phyloP scores from a whole-genome alignment of 2,329 filamentous ascomycete genomes.

The Colletotrichum falcatum region DNA sequence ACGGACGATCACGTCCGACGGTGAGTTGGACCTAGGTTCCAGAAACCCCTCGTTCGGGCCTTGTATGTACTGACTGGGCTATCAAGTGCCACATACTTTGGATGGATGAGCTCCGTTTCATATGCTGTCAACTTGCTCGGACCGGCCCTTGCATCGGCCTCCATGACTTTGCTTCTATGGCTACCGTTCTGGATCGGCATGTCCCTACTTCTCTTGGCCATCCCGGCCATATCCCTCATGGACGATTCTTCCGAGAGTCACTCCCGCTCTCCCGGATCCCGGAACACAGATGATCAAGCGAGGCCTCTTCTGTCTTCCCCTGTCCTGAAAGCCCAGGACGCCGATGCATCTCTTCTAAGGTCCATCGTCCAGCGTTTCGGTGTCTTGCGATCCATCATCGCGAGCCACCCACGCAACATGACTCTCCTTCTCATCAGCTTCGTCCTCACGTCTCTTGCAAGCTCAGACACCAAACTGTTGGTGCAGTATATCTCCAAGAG shows the following conservation, averaged over 20 bases:
- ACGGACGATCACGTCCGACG: slow-evolving; percentile 57
- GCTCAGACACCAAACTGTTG: slow-evolving; percentile 63
- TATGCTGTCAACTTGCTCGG: slow-evolving; percentile 61
- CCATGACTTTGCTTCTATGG: slow-evolving; percentile 58
- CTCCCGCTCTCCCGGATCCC: not conserved
- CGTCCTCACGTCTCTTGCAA: slow-evolving; percentile 61
- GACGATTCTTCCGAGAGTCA: not conserved
- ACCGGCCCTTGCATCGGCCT: slow-evolving; percentile 58
- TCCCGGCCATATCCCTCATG: slow-evolving; percentile 46
- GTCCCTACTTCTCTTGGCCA: slow-evolving; percentile 50
- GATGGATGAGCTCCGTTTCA: slow-evolving; percentile 62
- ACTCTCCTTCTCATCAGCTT: slow-evolving; percentile 58
- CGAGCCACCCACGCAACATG: slow-evolving; percentile 56
- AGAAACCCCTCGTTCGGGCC: not conserved
- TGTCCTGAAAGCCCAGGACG: slow-evolving; percentile 51
- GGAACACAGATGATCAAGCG: slow-evolving; percentile 48
- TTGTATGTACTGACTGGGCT: not conserved
- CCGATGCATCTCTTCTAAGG: slow-evolving; percentile 20
- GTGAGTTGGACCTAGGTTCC: slow-evolving; percentile 30
- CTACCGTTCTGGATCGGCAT: slow-evolving; percentile 58
- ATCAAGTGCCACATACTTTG: slow-evolving; percentile 60
- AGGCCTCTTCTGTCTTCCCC: slow-evolving; percentile 55
- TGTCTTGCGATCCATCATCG: slow-evolving; percentile 50
- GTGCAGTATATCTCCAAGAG: slow-evolving; percentile 64
- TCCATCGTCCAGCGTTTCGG: slow-evolving; percentile 42